Evolutionary conservation across 805 yeast species (phyloP), one percentile per base, ranked within the genome.

Genomic region (Brettanomyces bruxellensis): DNA sequence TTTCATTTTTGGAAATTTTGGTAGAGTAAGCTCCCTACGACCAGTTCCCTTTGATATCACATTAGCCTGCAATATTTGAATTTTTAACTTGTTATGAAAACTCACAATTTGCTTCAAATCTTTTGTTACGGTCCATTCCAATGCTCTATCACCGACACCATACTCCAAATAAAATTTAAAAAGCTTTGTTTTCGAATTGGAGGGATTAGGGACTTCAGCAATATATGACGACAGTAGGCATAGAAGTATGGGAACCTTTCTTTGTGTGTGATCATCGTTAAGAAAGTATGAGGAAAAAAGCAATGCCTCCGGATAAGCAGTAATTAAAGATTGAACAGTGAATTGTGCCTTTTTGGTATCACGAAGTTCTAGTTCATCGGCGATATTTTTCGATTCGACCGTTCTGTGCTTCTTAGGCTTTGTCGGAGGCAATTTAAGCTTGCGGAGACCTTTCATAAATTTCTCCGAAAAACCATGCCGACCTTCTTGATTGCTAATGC

Each of bases 151-250:
- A 2, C 96, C 96, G 32, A 89, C 78, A 5, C 98, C 99, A 58
- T 93, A 93, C 59, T 90, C 96, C 40, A 93, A 68, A 43, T 83
- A 86, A n/a, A 93, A 68, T 49, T 76, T 70, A 54, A 76, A 84
- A 45, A 70, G 74, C 47, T 66, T 55, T 45, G 69, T 72, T 48
- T 68, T 71, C 2, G 73, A 38, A 42, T 57, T 51, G 3, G 63
- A 62, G 45, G 55, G 69, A 47, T 63, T 61, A 1, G 80, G 69
- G 8, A 71, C 62, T 51, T 79, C 81, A 38, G 74, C 64, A 4
- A 93, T 71, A 39, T 75, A 72, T 38, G 89, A 70, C 5, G 87
- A 83, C 24, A 93, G 58, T 62, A 89, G 76, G 14, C 86, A 82
- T 37, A 89, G 64, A 38, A 93, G 62, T 34, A 91, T 70, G 1